These are phyloP conservation scores for Ricinus communis DNA, from an alignment of 345 rosid genomes.

Conservation along the genomic window DNA sequence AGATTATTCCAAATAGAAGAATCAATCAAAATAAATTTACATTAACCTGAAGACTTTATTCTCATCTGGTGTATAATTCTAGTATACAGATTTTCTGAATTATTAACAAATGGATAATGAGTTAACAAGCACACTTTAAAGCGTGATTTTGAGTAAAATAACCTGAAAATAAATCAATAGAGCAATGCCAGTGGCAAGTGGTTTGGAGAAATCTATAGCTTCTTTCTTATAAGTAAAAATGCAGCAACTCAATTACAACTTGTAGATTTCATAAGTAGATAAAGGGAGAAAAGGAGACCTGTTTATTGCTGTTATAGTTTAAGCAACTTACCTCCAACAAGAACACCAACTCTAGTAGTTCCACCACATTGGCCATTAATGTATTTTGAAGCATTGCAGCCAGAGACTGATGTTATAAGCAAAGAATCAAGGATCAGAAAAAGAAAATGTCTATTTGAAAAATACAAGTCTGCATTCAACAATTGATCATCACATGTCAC, in stretches of 20 bases:
- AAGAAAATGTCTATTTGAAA: neutral
- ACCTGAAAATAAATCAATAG: neutral
- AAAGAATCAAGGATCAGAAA: slow-evolving; percentile 7
- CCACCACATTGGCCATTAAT: slow-evolving; percentile 44
- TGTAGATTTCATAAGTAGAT: neutral
- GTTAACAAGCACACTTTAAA: neutral
- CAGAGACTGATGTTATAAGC: slow-evolving; percentile 29
- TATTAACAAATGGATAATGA: neutral
- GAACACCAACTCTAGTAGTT: slow-evolving; percentile 38
- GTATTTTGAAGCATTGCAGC: slow-evolving; percentile 44
- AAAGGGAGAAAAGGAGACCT: neutral
- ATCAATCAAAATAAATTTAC: neutral
- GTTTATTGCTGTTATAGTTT: neutral
- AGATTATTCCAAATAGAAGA: neutral
- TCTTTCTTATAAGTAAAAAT: neutral
- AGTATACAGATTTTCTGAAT: neutral
- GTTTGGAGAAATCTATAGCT: neutral
- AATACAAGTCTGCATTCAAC: neutral
- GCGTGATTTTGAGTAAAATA: neutral
- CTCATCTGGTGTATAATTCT: neutral
- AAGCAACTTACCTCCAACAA: slow-evolving; percentile 65
- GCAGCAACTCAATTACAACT: neutral
- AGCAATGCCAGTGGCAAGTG: too few species aligned
- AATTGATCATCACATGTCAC: too few species aligned
- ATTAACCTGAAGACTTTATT: neutral